These are phyloP conservation scores for Esteya vermicola DNA, from an alignment of 2,329 filamentous ascomycete genomes.

Conservation along the genomic window DNA sequence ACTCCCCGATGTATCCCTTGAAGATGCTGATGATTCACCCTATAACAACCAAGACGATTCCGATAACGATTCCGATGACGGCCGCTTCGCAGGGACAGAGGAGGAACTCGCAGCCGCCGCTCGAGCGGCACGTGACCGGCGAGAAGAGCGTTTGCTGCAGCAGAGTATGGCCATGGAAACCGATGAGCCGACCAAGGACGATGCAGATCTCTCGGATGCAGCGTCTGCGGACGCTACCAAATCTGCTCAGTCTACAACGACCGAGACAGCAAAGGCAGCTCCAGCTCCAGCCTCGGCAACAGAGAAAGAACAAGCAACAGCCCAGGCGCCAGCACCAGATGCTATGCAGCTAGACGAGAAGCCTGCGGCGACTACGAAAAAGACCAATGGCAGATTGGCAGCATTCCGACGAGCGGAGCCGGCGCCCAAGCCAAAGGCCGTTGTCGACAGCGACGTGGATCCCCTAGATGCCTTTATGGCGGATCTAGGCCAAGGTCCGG, in stretches of 20 bases:
- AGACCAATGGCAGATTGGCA: too few relatives aligned
- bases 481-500: conserved; percentile 38
- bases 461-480: conserved; percentile 97
- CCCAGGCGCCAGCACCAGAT: conserved; percentile 17
- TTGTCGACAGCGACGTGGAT: conserved; percentile 56
- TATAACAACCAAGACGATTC: conserved; percentile 47
- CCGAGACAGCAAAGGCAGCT: conserved; percentile 6
- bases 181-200: conserved; percentile 11
- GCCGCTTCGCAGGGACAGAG: conserved; percentile 68
- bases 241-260: too few relatives aligned
- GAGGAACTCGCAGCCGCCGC: conserved; percentile 80
- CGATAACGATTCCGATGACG: conserved; percentile 58
- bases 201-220: background rate
- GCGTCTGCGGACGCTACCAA: background rate
- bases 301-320: conserved; percentile 12
- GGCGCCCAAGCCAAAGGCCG: background rate
- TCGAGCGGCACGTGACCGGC: conserved; percentile 70
- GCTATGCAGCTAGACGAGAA: conserved; percentile 41
- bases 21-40: conserved; percentile 44
- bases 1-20: conserved; percentile 62
- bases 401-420: background rate
- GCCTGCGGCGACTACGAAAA: background rate
- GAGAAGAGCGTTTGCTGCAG: conserved; percentile 51
- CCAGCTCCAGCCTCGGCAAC: too few relatives aligned
- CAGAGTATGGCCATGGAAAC: conserved; percentile 33